Base-by-base conservation (phyloP, 163 green algal species). In the Prototheca wickerhamii region DNA sequence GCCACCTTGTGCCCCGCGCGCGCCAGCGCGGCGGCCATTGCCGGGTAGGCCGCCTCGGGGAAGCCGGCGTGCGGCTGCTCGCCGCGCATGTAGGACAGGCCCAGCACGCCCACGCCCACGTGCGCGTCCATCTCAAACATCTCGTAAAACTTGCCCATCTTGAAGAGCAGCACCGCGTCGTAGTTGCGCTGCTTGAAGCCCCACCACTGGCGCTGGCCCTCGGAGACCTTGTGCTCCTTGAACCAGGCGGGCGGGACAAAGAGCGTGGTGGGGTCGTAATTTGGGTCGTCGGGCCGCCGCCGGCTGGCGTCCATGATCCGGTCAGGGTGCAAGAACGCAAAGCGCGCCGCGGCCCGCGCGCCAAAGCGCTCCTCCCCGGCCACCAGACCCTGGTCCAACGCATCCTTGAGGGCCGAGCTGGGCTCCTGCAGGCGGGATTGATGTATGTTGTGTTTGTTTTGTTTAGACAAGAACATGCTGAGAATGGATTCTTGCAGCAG, bases 71-170 rank as follows among this genome's bases (percentile, higher is more conserved):
- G 87, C 30, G 87, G 85, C 69, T 94, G 86, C 2, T 93, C 86
- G 30, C 86, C 79, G 66, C 79, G 61, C 93, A 98, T 98, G 82
- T 95, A 95, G 10, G 71, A 66, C 52, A 98, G 79, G 23, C 87
- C 89, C 31, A 97, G 78, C 37, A 92, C 76, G 34, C 95, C 86
- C 53, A 84, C 88, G 18, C 89, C 93, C 8, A 95, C 70, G 69
- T 93, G 87, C 8, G 92, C 85, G 67, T 98, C 93, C 93, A 98
- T 98, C 79, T 98, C 91, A 79, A 95, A 98, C 82, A 98, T 87
- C 80, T 96, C 89, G 68, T 96, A 96, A 67, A 96, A 96, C 72
- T 95, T 95, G 66, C 89, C 88, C 83, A 97, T 91, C 78, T 98
- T 97, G 84, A 94, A 96, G 8, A 97, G 83, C 71, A 98, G 74